Evolutionary conservation across 108 stramenopile species (phyloP).

Genomic region (Pseudonitzschia delicatissima): DNA sequence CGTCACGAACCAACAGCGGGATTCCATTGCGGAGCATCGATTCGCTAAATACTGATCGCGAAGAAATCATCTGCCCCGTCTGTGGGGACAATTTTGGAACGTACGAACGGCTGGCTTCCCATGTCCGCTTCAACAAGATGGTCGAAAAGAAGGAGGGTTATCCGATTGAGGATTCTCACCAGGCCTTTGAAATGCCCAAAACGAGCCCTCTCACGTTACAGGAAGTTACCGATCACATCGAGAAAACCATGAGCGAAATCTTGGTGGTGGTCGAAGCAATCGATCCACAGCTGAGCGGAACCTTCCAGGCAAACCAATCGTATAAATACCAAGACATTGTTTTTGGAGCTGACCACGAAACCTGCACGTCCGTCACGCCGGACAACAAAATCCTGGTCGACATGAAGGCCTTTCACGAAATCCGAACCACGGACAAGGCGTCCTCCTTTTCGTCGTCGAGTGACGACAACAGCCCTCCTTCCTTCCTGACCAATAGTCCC

Average conservation of each 20-base stretch:
- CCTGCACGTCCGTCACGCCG: conserved; percentile 47
- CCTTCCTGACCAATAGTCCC: too few relatives aligned
- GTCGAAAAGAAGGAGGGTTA: conserved; percentile 48
- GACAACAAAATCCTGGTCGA: conserved; percentile 37
- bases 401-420: conserved; percentile 47
- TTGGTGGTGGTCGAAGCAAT: conserved; percentile 70
- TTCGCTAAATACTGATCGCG: conserved; percentile 33
- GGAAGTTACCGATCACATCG: conserved; percentile 39
- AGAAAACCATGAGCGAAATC: conserved; percentile 52
- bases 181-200: conserved; percentile 20
- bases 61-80: conserved; percentile 56
- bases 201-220: conserved; percentile 24
- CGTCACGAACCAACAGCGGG: conserved; percentile 41
- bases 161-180: conserved; percentile 24
- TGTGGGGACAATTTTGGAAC: conserved; percentile 72
- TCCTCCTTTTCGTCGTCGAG: too few relatives aligned
- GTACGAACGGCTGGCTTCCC: conserved; percentile 38
- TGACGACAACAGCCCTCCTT: too few relatives aligned
- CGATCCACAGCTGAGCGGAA: conserved; percentile 57
- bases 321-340: conserved; percentile 79
- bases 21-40: conserved; percentile 51
- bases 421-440: too few relatives aligned
- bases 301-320: conserved; percentile 76
- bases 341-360: conserved; percentile 58
- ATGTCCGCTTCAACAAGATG: conserved; percentile 53